A percentile compares a stretch with the other conserved stretches of the same genome.
These are phyloP conservation scores for Metschnikowia shivogae DNA, from an alignment of 805 yeast species.

Conservation along the genomic window DNA sequence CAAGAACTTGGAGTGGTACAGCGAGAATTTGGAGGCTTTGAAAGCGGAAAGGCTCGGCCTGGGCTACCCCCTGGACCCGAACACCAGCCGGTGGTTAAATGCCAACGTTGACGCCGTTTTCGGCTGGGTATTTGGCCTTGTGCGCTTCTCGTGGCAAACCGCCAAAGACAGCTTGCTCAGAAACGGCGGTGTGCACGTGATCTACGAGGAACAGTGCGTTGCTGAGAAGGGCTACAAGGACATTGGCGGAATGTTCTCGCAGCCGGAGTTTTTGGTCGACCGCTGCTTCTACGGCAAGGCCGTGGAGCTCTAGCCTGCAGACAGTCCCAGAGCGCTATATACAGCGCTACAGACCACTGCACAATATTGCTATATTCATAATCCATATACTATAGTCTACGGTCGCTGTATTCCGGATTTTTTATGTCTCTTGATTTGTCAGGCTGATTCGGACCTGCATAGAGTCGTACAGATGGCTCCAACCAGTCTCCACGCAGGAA, in stretches of 20 bases:
- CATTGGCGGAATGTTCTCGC: constrained; percentile 18
- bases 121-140: constrained; percentile 76
- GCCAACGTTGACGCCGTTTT: constrained; percentile 61
- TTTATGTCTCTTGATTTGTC: too few species aligned
- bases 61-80: constrained; percentile 93
- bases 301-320: constrained; percentile 6
- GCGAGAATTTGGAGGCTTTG: constrained; percentile 22
- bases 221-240: constrained; percentile 29
- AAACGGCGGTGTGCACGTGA: constrained; percentile 49
- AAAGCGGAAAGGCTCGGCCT: constrained; percentile 58
- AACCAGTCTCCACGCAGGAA: too few species aligned
- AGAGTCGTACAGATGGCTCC: too few species aligned
- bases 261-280: constrained; percentile 8
- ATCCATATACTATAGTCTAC: too few species aligned
- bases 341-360: not conserved
- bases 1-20: constrained; percentile 41
- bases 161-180: constrained; percentile 66
- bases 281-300: constrained; percentile 13
- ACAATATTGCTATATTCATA: too few species aligned
- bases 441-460: too few species aligned
- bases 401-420: too few species aligned
- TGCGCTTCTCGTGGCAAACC: constrained; percentile 93
- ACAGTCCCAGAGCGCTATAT: not conserved
- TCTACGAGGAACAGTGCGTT: constrained; percentile 54
- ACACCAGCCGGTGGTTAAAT: constrained; percentile 74